Base-by-base conservation (phyloP, 1,284 basidiomycete genomes). In the Ganoderma sinense region DNA sequence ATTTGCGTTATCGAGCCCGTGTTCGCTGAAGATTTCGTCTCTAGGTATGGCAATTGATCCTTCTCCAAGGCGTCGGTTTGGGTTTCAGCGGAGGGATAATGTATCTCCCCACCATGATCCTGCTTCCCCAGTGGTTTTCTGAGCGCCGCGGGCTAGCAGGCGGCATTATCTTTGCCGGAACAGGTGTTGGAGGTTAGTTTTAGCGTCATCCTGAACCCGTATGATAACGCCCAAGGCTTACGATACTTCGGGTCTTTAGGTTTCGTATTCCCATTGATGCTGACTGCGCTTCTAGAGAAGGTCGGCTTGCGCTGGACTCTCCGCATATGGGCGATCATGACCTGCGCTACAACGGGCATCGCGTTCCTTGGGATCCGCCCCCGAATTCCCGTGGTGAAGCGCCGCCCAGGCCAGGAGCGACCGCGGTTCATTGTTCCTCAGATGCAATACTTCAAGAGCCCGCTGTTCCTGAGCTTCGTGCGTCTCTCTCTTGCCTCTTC, bases 271-370 rank as follows among this genome's bases (percentile, higher is more conserved):
- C 78, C 78, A 2, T 73, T 78, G 68, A 59, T 78, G 45, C 69
- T 78, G 48, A 74, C 77, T 55, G 68, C 73, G 18, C 68, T 80
- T 2, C 70, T 78, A 13, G 71, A 71, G 23, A 65, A 69, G 16
- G 62, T 76, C n/a, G 78, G 78, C 10, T 67, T 76, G 33, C 71
- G 74, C n/a, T 80, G 78, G 78, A 78, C 78, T 1, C 68, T 80
- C 1, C 71, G 78, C 8, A 70, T 73, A 26, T 76, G 77, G 74
- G 75, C 78, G 11, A 48, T 75, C 29, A 65, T 73, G 40, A 72
- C 74, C 3, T 71, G 71, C 39, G 63, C 76, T 11, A 39, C 73
- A 23, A 74, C 73, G 7, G 76, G 76, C 18, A 48, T 76, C 29
- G 76, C 78, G 14, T 62, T 76, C 40, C 65, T 74, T 23, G 77